Conservation (phyloP, 305 asterid genomes). For the Fraxinus ornus region DNA sequence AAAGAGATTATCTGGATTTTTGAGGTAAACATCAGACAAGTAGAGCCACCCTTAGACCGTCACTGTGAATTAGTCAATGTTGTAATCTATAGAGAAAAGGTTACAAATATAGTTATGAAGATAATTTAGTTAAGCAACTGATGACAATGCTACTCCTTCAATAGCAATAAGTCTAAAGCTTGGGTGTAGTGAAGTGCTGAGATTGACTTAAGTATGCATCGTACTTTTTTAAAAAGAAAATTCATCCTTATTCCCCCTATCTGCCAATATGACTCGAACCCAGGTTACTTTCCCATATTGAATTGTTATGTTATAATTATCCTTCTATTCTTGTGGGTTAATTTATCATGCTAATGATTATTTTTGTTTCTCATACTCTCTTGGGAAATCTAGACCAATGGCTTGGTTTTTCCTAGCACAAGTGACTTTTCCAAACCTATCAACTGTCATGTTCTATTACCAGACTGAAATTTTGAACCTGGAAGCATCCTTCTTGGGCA, state of each 20-base stretch:
- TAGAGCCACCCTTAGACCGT: not conserved
- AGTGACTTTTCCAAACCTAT: constrained; percentile 80
- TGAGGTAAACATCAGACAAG: not conserved
- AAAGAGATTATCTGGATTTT: constrained; percentile 5
- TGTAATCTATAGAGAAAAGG: not conserved
- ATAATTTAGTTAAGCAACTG: not conserved
- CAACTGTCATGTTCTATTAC: constrained; percentile 89
- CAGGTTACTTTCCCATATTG: not conserved
- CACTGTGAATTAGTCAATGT: not conserved
- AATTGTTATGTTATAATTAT: not conserved
- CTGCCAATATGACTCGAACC: not conserved
- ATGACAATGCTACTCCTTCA: not conserved
- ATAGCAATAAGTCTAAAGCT: not conserved
- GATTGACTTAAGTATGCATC: not conserved
- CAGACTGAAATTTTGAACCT: constrained; percentile 76
- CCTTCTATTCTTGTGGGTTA: not conserved
- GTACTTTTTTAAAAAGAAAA: not conserved
- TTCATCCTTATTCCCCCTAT: not conserved
- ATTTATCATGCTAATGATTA: constrained; percentile 28
- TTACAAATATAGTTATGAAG: not conserved
- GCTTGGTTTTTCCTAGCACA: constrained; percentile 93
- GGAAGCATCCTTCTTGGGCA: constrained; percentile 93
- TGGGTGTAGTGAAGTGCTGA: not conserved
- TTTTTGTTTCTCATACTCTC: constrained; percentile 23
- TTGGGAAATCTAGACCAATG: constrained; percentile 69